Evolutionary conservation across 2,329 filamentous ascomycete species (phyloP).

Genomic region (Lecanicillium sp.): DNA sequence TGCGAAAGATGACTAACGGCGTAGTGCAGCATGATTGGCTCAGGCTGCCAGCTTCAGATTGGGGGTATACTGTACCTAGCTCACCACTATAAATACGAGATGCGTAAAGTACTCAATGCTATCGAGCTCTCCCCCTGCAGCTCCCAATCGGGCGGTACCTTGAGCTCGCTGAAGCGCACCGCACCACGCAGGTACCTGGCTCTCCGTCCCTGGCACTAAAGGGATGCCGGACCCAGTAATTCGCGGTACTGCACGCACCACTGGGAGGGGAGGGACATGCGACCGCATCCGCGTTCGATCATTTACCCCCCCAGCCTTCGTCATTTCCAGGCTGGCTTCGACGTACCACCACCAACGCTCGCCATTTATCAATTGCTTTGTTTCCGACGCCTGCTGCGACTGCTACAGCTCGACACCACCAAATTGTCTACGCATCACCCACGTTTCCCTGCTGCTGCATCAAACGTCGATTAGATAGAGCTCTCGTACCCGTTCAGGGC

Average conservation of each 20-base stretch:
- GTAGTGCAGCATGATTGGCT: conserved; percentile 20
- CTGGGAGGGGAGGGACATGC: conserved; percentile 4
- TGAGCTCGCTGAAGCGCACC: not conserved
- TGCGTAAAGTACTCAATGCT: not conserved
- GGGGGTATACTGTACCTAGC: not conserved
- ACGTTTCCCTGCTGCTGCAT: too few species aligned
- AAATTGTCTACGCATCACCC: not conserved
- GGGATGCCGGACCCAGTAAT: not conserved
- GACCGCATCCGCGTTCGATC: conserved; percentile 8
- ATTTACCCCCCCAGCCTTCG: conserved; percentile 6
- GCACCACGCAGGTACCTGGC: conserved; percentile 3
- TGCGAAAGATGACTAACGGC: conserved; percentile 6
- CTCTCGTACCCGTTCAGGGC: too few species aligned
- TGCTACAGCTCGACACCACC: not conserved
- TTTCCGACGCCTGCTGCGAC: not conserved
- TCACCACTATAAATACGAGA: not conserved
- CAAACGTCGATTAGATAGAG: too few species aligned
- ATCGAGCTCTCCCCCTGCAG: not conserved
- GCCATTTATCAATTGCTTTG: not conserved
- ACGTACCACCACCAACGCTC: not conserved
- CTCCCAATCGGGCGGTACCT: not conserved
- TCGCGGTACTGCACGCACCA: too few species aligned
- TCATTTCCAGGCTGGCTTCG: conserved; percentile 6
- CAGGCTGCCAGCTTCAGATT: conserved; percentile 1
- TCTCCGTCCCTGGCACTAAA: not conserved